These are phyloP conservation scores for Suillus ampliporus DNA, from an alignment of 768 basidiomycete species.

Conservation along the genomic window DNA sequence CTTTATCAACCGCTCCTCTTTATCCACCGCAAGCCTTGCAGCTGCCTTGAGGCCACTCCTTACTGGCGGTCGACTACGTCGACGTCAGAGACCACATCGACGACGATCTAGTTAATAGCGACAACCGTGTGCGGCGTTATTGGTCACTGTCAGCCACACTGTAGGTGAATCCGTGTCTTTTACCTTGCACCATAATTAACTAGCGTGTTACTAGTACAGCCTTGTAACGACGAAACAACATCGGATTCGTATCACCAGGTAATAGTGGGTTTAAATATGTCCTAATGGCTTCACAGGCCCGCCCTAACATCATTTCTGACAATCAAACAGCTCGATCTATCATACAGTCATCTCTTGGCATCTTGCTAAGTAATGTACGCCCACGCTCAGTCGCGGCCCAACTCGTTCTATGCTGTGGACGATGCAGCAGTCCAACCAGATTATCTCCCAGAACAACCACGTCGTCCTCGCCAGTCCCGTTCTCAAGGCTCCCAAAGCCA, in stretches of 20 bases:
- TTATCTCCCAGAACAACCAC: slow-evolving; percentile 16
- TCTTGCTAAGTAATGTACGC: slow-evolving; percentile 30
- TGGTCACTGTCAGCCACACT: slow-evolving; percentile 5
- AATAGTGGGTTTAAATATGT: neutral
- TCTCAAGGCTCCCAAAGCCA: slow-evolving; percentile 23
- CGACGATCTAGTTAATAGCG: neutral
- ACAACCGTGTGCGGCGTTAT: slow-evolving; percentile 11
- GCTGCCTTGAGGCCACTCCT: slow-evolving; percentile 2
- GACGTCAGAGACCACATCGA: slow-evolving; percentile 1
- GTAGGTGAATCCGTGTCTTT: neutral
- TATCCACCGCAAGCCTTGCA: slow-evolving; percentile 5
- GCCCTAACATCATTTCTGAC: neutral
- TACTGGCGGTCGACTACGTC: slow-evolving; percentile 8
- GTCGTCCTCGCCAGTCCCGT: slow-evolving; percentile 27
- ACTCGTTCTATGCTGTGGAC: slow-evolving; percentile 41
- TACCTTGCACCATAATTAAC: slow-evolving; percentile 2
- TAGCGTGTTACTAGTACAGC: neutral
- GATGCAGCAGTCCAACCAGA: slow-evolving; percentile 13
- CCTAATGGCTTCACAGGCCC: neutral
- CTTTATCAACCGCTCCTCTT: neutral
- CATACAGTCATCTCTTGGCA: neutral
- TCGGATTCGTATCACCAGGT: neutral
- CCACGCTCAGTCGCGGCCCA: slow-evolving; percentile 41
- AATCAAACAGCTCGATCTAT: slow-evolving; percentile 3
- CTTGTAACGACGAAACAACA: neutral